phyloP scores from a whole-genome alignment of 1,284 basidiomycete species.

The Cryptococcus sp. region DNA sequence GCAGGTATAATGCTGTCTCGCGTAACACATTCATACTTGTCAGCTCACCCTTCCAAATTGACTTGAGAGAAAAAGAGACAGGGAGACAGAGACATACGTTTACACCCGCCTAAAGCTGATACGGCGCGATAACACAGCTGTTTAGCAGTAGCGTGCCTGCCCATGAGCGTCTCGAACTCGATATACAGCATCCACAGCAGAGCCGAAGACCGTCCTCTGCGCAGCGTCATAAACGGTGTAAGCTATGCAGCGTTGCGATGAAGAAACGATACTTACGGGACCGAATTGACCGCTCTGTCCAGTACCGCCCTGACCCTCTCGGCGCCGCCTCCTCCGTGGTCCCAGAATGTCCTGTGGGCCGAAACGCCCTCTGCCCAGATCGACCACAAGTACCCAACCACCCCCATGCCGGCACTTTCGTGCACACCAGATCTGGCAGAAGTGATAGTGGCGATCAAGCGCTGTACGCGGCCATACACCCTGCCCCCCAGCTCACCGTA shows the following conservation, averaged over 20 bases:
- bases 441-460: slow-evolving; percentile 33
- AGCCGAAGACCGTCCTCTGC: slow-evolving; percentile 34
- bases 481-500: slow-evolving; percentile 51
- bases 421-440: slow-evolving; percentile 18
- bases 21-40: background rate
- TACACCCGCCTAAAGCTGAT: slow-evolving; percentile 58
- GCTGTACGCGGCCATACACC: slow-evolving; percentile 53
- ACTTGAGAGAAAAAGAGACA: slow-evolving; percentile 59
- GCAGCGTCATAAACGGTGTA: background rate
- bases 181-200: slow-evolving; percentile 75
- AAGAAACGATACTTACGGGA: background rate
- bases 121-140: slow-evolving; percentile 76
- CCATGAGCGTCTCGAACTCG: slow-evolving; percentile 75
- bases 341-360: slow-evolving; percentile 43
- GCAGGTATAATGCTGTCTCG: slow-evolving; percentile 73
- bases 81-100: slow-evolving; percentile 58
- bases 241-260: too few relatives aligned
- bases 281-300: slow-evolving; percentile 41
- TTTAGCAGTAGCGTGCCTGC: slow-evolving; percentile 68
- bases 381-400: slow-evolving; percentile 43
- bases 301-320: slow-evolving; percentile 46
- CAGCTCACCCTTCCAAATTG: too few relatives aligned
- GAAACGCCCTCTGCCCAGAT: slow-evolving; percentile 49
- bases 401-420: slow-evolving; percentile 28
- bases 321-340: slow-evolving; percentile 39